phyloP scores from a whole-genome alignment of 2,329 filamentous ascomycete species.

The Fusarium nematophilum region DNA sequence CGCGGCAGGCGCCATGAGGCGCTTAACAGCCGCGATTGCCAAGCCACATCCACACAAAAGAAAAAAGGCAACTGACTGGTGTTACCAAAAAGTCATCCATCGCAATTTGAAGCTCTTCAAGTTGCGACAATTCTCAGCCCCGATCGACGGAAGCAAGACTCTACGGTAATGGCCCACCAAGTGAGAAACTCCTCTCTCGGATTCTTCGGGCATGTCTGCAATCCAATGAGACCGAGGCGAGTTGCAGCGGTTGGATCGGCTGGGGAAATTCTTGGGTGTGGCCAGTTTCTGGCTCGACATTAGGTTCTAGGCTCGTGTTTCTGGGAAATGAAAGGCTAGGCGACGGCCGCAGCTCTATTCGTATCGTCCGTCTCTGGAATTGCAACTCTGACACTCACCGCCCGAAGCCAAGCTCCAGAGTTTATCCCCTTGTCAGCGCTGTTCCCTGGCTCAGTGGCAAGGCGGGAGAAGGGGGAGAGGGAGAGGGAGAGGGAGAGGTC shows the following conservation, averaged over 20 bases:
- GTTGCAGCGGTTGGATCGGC: conserved; percentile 34
- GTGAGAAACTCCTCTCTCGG: neutral
- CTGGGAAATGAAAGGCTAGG: conserved; percentile 31
- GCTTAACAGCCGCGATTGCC: conserved; percentile 39
- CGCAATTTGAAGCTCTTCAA: neutral
- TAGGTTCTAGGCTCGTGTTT: conserved; percentile 31
- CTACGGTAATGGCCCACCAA: conserved; percentile 9
- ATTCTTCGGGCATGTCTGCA: neutral
- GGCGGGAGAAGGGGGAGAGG: neutral
- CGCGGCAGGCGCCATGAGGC: conserved; percentile 34
- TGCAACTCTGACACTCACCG: conserved; percentile 33
- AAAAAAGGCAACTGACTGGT: conserved; percentile 22
- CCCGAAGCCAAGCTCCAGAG: conserved; percentile 19
- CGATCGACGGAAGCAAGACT: neutral
- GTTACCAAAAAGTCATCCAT: neutral
- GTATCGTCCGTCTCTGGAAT: conserved; percentile 10
- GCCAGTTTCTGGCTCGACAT: conserved; percentile 22
- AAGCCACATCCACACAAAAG: conserved; percentile 6
- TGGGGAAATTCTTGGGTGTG: conserved; percentile 16
- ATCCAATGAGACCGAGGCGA: conserved; percentile 1
- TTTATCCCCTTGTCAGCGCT: neutral
- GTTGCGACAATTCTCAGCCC: too few relatives aligned
- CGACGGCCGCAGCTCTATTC: conserved; percentile 22
- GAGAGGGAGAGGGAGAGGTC: neutral
- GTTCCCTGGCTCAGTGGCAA: conserved; percentile 10